Base-by-base conservation (phyloP, 1,284 basidiomycete genomes). In the Rhodotorula sp. region DNA sequence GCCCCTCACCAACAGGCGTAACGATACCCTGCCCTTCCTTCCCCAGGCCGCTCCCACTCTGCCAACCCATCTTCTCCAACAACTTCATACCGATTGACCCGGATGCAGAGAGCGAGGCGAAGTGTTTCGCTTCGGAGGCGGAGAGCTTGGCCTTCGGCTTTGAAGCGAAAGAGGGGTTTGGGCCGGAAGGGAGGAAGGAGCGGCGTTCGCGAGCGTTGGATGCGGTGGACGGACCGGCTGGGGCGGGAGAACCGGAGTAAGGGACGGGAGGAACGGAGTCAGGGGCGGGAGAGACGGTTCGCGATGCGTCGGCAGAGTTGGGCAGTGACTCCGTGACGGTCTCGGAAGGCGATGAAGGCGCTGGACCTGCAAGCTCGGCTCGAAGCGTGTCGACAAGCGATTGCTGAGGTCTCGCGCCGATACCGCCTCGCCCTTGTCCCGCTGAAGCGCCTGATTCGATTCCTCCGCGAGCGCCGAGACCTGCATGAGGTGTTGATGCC, bases 31-130 rank as follows among this genome's bases (percentile, higher is more conserved):
- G 87, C 11, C 90, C 89, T 4, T 84, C 82, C 0, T 84, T 81
- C 76, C 94, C 94, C 24, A 97, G 84, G 78, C 94, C 94, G 29
- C 86, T 86, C 11, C 94, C 85, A n/a, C 88, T 83, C 77, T 89
- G 84, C 94, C 94, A 98, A 20, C 94, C 94, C 88, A 94, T 92
- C 82, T 93, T 95, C 52, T 87, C 86, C n/a, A 98, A 86, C 85
- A 97, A 86, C 64, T 88, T 87, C 17, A 92, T 89, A 76, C 92
- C 94, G 73, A 92, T 89, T 0, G 88, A 84, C 30, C 86, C 85
- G 39, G 67, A 56, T 29, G 68, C 52, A 19, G 86, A 83, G 17
- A 96, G 84, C 76, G 90, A 91, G 75, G 82, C 84, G 79, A 97
- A 93, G 77, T 96, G 93, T 22, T 84, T 82, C 64, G 84, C 83